phyloP scores from a whole-genome alignment of 2,329 filamentous ascomycete genomes.

The Beauveria pseudobassiana region DNA sequence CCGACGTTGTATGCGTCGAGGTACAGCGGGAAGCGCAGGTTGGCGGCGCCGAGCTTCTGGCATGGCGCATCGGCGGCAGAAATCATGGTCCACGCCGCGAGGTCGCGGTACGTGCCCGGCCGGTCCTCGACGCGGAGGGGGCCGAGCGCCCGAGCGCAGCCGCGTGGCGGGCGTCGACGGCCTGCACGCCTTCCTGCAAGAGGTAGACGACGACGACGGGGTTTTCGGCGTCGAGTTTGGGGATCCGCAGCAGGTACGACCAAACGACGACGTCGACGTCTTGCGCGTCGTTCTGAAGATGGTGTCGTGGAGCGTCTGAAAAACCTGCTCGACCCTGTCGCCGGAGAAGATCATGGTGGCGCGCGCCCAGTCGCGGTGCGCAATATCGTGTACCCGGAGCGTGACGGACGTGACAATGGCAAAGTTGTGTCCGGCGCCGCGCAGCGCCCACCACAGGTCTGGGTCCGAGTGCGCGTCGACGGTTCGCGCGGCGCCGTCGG shows the following conservation, averaged over 20 bases:
- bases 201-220: constrained; percentile 34
- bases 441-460: constrained; percentile 51
- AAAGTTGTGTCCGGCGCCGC: constrained; percentile 53
- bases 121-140: constrained; percentile 25
- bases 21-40: constrained; percentile 38
- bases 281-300: constrained; percentile 35
- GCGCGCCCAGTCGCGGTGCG: constrained; percentile 33
- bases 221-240: constrained; percentile 32
- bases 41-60: constrained; percentile 32
- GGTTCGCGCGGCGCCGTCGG: constrained; percentile 35
- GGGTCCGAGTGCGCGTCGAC: constrained; percentile 37
- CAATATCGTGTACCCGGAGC: constrained; percentile 40
- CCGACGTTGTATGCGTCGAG: constrained; percentile 29
- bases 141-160: constrained; percentile 35
- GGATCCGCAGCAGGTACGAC: constrained; percentile 38
- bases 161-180: constrained; percentile 31
- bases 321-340: constrained; percentile 42
- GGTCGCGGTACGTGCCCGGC: constrained; percentile 36
- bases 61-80: constrained; percentile 28
- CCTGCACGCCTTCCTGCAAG: constrained; percentile 34
- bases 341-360: constrained; percentile 37
- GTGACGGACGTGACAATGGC: constrained; percentile 47
- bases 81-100: constrained; percentile 36
- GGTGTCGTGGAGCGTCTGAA: constrained; percentile 36
- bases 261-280: constrained; percentile 40